A percentile compares a stretch with the other conserved stretches of the same genome.
Evolutionary conservation across 1,284 basidiomycete species (phyloP).

Genomic region (Singerocomus inundabilis): DNA sequence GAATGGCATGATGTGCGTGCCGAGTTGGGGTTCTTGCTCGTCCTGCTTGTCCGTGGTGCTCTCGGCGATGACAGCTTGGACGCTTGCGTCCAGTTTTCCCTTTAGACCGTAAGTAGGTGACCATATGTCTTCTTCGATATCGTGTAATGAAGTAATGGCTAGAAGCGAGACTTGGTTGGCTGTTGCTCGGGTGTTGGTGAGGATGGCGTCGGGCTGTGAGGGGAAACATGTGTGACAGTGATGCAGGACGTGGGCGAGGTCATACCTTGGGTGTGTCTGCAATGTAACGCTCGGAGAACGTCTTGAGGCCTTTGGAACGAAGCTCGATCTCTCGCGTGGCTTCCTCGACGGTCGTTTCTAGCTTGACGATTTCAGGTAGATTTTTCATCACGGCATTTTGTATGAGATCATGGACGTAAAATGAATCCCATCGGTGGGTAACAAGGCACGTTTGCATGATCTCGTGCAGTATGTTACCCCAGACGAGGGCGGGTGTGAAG

Average conservation of each 20-base stretch:
- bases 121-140: slow-evolving; percentile 97
- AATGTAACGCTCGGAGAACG: slow-evolving; percentile 67
- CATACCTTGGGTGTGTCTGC: slow-evolving; percentile 57
- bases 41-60: slow-evolving; percentile 22
- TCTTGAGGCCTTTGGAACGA: slow-evolving; percentile 61
- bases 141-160: slow-evolving; percentile 73
- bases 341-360: slow-evolving; percentile 59
- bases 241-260: neutral
- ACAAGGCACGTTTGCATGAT: slow-evolving; percentile 79
- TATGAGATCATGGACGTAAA: slow-evolving; percentile 55
- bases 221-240: neutral
- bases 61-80: slow-evolving; percentile 66
- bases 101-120: slow-evolving; percentile 94
- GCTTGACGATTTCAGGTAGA: slow-evolving; percentile 60
- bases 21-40: slow-evolving; percentile 17
- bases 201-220: slow-evolving; percentile 57
- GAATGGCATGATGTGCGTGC: slow-evolving; percentile 66
- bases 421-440: slow-evolving; percentile 58
- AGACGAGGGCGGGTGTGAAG: slow-evolving; percentile 67
- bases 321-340: slow-evolving; percentile 62
- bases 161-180: slow-evolving; percentile 53
- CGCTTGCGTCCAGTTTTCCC: slow-evolving; percentile 92
- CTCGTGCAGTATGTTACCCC: slow-evolving; percentile 89
- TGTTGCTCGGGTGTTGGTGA: slow-evolving; percentile 61
- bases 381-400: slow-evolving; percentile 51